Evolutionary conservation across 768 basidiomycete species (phyloP).

Genomic region (Tylopilus balloui): DNA sequence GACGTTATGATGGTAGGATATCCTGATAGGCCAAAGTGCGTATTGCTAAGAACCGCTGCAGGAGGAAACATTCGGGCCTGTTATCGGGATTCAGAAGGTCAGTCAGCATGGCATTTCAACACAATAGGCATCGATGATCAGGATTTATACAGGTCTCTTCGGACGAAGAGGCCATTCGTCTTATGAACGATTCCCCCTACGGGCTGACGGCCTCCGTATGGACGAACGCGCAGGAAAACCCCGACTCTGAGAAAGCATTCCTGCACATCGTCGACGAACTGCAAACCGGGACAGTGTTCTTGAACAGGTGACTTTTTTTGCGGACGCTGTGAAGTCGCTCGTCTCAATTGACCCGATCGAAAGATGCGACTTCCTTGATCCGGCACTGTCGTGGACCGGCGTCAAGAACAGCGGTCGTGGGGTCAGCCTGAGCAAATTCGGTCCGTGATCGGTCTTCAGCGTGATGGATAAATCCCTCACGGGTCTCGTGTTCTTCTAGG

Average conservation of each 20-base stretch:
- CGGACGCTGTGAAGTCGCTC: too few relatives aligned
- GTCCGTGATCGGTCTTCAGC: slow-evolving; percentile 40
- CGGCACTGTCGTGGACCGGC: slow-evolving; percentile 91
- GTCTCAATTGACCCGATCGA: not conserved
- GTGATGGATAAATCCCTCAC: not conserved
- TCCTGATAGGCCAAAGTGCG: not conserved
- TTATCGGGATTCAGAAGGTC: slow-evolving; percentile 91
- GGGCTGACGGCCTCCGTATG: slow-evolving; percentile 94
- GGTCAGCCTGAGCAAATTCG: slow-evolving; percentile 84
- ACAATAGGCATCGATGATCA: not conserved
- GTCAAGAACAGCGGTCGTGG: slow-evolving; percentile 92
- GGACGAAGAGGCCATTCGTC: slow-evolving; percentile 80
- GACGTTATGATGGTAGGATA: slow-evolving; percentile 77
- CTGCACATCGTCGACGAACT: slow-evolving; percentile 58
- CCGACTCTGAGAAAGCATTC: slow-evolving; percentile 67
- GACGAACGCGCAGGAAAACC: slow-evolving; percentile 66
- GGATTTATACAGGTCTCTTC: slow-evolving; percentile 52
- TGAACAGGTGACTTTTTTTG: slow-evolving; percentile 61
- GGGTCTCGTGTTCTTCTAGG: slow-evolving; percentile 40
- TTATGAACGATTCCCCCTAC: slow-evolving; percentile 97
- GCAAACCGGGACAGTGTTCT: slow-evolving; percentile 88
- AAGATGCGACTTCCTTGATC: slow-evolving; percentile 87
- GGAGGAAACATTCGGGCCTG: slow-evolving; percentile 92
- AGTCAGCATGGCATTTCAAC: not conserved
- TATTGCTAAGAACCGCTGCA: slow-evolving; percentile 22